Percentiles rank a stretch among this genome's conserved stretches.
Evolutionary conservation across 176 grass and related monocot species (phyloP).

Genomic region (Oryza nivara): DNA sequence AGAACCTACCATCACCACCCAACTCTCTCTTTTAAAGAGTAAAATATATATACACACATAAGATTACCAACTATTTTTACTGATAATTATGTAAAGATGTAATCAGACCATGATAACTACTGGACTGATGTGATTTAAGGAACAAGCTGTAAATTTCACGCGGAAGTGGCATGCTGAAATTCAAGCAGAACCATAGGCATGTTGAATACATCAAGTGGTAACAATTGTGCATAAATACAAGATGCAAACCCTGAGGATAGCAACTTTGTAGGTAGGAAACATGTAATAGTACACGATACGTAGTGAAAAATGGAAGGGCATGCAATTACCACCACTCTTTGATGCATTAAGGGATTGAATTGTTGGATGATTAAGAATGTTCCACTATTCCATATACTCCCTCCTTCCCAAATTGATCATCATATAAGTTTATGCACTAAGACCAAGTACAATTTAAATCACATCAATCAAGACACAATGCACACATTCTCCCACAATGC

Average conservation of each 20-base stretch:
- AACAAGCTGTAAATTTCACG: not conserved
- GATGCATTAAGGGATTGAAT: constrained; percentile 4
- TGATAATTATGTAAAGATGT: not conserved
- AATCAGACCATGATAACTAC: constrained; percentile 6
- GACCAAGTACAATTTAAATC: too few species aligned
- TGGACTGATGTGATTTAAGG: not conserved
- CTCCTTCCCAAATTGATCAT: too few species aligned
- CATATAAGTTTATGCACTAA: too few species aligned
- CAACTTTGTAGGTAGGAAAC: constrained; percentile 15
- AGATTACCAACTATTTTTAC: not conserved
- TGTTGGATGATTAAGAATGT: constrained; percentile 2
- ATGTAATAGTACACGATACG: not conserved
- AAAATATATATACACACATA: not conserved
- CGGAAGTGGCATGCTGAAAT: not conserved
- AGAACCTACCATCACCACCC: not conserved
- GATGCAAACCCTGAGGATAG: not conserved
- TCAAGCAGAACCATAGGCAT: not conserved
- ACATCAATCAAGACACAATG: too few species aligned
- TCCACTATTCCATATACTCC: not conserved
- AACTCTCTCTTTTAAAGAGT: not conserved
- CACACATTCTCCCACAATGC: too few species aligned
- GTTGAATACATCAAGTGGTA: constrained; percentile 12
- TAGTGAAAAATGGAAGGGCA: not conserved
- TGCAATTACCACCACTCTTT: not conserved
- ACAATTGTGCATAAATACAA: not conserved